Evolutionary conservation across 495 filamentous ascomycete species (phyloP), one percentile per base, ranked within the genome.

Genomic region (Melanomma pulvis-pyrius): DNA sequence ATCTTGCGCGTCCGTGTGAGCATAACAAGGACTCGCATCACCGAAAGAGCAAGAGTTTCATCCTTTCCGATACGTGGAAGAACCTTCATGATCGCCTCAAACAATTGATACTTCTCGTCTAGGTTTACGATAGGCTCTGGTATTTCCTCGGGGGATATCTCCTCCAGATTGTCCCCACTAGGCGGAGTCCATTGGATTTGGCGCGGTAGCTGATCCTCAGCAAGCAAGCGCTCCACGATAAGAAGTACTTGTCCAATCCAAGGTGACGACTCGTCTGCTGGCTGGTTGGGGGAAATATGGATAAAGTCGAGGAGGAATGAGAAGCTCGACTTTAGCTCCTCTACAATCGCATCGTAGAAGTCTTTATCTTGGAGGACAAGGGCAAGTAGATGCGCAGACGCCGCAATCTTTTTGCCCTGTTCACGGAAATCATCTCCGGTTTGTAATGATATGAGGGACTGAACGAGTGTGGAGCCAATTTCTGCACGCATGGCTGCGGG

Each of bases 241-340:
- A 98, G 86, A 24, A 98, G 81, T 12, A 98, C 86, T 69, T 92
- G 91, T 34, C 92, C 89, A 70, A 98, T 87, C 94, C 94, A 99
- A 12, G 93, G 91, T 32, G 93, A 68, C 86, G 34, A 90, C 78
- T 94, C 88, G 44, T 96, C 90, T 8, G 82, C 76, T 22, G 85
- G 77, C 56, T 87, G 86, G 39, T 87, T 84, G 0, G 86, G 79
- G n/a, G 82, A 81, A 21, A 93, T 82, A 67, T 90, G 87, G 71
- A 99, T 86, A 73, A 97, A 97, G 17, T 81, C 81, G 32, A 96
- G 81, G 65, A 97, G 86, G 22, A 86, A 85, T 19, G 74, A 73
- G 48, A 97, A 88, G 71, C 88, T 90, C n/a, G 90, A 85, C 75
- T 89, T 90, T 29, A 99, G 79, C 61, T 90, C 87, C 8, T 84